phyloP scores from a whole-genome alignment of 1,139 yeast genomes.

The Diutina sp. region DNA sequence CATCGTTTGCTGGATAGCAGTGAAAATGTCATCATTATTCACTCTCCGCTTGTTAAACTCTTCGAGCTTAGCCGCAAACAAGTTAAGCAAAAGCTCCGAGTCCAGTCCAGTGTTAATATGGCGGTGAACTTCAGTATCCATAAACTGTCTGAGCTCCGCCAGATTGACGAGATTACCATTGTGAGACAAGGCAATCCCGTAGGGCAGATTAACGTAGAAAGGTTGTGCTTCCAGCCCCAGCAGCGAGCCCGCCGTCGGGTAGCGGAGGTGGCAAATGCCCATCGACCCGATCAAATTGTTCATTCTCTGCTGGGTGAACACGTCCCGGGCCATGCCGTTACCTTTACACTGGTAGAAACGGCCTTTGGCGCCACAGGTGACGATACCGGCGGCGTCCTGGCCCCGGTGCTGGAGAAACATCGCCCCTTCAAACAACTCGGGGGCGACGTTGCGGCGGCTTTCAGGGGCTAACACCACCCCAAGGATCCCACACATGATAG shows the following conservation, averaged over 20 bases:
- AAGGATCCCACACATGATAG: conserved; percentile 81
- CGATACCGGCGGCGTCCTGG: conserved; percentile 99
- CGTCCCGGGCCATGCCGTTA: conserved; percentile 97
- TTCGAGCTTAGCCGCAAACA: conserved; percentile 86
- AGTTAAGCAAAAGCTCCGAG: conserved; percentile 77
- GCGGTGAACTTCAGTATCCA: conserved; percentile 92
- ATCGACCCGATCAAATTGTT: conserved; percentile 75
- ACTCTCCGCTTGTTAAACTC: conserved; percentile 89
- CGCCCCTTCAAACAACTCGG: conserved; percentile 87
- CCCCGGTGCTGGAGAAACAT: conserved; percentile 95
- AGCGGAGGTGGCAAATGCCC: conserved; percentile 92
- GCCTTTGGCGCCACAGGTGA: conserved; percentile 90
- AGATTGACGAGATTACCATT: conserved; percentile 94
- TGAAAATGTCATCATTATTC: conserved; percentile 78
- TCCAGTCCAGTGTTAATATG: conserved; percentile 96
- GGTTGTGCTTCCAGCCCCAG: conserved; percentile 99
- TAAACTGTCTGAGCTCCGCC: conserved; percentile 55
- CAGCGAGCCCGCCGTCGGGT: conserved; percentile 97
- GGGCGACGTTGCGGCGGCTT: conserved; percentile 60
- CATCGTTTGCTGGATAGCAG: conserved; percentile 76
- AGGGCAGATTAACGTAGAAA: conserved; percentile 93
- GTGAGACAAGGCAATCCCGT: conserved; percentile 82
- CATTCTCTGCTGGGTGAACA: conserved; percentile 77
- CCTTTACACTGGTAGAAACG: conserved; percentile 96
- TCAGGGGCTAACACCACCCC: conserved; percentile 75